These are phyloP conservation scores for Neocatenulostroma microsporum DNA, from an alignment of 2,329 filamentous ascomycete genomes.

Conservation along the genomic window DNA sequence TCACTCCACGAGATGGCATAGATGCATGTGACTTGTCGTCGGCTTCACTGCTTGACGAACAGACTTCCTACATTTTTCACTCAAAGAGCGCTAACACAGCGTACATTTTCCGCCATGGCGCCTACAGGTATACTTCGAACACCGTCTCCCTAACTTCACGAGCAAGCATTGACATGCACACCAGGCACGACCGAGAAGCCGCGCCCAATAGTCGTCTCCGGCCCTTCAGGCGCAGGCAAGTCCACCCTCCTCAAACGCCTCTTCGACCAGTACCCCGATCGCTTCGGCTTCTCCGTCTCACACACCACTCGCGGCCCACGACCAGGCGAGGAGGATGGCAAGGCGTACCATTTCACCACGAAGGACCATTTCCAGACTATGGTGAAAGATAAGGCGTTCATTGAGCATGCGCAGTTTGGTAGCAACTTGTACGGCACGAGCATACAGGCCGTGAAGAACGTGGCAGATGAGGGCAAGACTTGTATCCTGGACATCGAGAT, in stretches of 20 bases:
- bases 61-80: too few relatives aligned
- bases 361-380: conserved; percentile 60
- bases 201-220: conserved; percentile 68
- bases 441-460: conserved; percentile 67
- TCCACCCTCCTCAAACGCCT: conserved; percentile 69
- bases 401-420: conserved; percentile 81
- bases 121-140: conserved; percentile 4
- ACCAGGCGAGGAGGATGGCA: conserved; percentile 64
- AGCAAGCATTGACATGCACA: background rate
- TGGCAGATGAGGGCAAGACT: conserved; percentile 59
- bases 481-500: conserved; percentile 95
- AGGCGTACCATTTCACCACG: conserved; percentile 72
- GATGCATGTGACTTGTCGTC: conserved; percentile 7
- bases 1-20: conserved; percentile 4
- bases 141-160: background rate
- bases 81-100: background rate
- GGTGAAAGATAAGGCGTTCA: conserved; percentile 63
- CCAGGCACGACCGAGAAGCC: conserved; percentile 6
- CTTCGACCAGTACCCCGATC: conserved; percentile 57
- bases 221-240: conserved; percentile 73
- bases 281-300: conserved; percentile 55
- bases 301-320: conserved; percentile 76
- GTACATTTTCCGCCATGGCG: conserved; percentile 5
- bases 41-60: conserved; percentile 17
- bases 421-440: conserved; percentile 83